Base-by-base conservation (phyloP, 148 eudicot species). In the Cornus controversa region DNA sequence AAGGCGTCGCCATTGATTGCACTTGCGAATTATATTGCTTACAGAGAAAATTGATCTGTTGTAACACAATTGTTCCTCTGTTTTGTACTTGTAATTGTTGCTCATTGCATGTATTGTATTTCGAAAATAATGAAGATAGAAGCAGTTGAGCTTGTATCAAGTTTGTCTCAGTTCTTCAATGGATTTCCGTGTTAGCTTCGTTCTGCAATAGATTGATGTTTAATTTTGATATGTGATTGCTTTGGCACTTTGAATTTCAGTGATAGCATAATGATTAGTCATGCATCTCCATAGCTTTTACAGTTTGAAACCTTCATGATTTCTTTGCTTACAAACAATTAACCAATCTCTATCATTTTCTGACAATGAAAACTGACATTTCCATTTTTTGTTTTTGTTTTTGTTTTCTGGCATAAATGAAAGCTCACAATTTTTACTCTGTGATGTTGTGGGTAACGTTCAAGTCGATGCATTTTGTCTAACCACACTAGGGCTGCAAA, bases 1-100 rank as follows among this genome's bases (percentile, higher is more conserved):
- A 80, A 71, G 83, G 75, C 79, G 0, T 76, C 79, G 26, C 83
- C 83, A 14, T 76, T 75, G 76, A 28, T 50, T 25, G 66, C 70
- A 14, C 25, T 80, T 58, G 79, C 75, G 5, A 66, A 81, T 65
- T 81, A 50, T 65, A 66, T 81, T 70, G 72, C 50, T 65, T 34
- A 71, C 15, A 81, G 83, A 66, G 75, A 75, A 47, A 81, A 71
- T 18, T 81, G 70, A 75, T 5, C 2, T 60, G 64, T 60, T 6
- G 45, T 40, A 40, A 4, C 45, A 6, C 45, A 40, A 4, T 40
- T 60, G 25, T 60, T 60, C 1, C 13, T 50, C 18, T 50, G 57
- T 50, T 50, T n/a, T 60, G 20, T 25, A n/a, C 9, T 60, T 20
- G 24, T 22, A n/a, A 60, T 22, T 60, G 64, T 1, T 60, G 18